Conservation (phyloP, 148 eudicot species). For the Rhododendron ovatum region DNA sequence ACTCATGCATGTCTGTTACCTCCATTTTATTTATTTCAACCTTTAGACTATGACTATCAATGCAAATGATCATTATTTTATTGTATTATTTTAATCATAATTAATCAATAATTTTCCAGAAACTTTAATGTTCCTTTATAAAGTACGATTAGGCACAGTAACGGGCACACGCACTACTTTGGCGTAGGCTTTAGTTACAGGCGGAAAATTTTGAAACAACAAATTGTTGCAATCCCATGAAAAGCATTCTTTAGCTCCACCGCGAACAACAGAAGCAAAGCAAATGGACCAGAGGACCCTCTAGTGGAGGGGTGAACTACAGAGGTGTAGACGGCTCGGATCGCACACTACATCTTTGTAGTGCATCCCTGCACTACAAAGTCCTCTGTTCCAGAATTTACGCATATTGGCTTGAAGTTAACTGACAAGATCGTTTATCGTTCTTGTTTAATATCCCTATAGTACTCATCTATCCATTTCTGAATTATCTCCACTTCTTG, state of each 20-base stretch:
- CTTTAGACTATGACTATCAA: not conserved
- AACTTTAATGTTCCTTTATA: not conserved
- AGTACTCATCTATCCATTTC: constrained; percentile 37
- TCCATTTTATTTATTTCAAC: not conserved
- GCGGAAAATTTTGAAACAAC: not conserved
- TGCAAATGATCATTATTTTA: not conserved
- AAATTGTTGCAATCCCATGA: not conserved
- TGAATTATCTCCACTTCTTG: constrained; percentile 39
- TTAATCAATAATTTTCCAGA: not conserved
- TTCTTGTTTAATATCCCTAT: constrained; percentile 22
- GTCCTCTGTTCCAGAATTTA: not conserved
- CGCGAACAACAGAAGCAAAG: not conserved
- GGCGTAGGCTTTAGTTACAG: not conserved
- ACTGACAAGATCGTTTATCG: not conserved
- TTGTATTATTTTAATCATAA: not conserved
- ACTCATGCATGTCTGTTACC: not conserved
- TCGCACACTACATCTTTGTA: too few species aligned
- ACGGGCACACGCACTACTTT: not conserved
- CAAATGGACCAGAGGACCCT: not conserved
- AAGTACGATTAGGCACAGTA: not conserved
- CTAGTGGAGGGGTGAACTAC: not conserved
- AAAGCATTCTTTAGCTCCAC: not conserved
- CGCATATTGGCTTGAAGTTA: not conserved
- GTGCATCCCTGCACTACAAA: too few species aligned
- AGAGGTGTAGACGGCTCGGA: not conserved